Base-by-base conservation (phyloP, 2,329 filamentous ascomycete genomes). In the Botrytis medusae region DNA sequence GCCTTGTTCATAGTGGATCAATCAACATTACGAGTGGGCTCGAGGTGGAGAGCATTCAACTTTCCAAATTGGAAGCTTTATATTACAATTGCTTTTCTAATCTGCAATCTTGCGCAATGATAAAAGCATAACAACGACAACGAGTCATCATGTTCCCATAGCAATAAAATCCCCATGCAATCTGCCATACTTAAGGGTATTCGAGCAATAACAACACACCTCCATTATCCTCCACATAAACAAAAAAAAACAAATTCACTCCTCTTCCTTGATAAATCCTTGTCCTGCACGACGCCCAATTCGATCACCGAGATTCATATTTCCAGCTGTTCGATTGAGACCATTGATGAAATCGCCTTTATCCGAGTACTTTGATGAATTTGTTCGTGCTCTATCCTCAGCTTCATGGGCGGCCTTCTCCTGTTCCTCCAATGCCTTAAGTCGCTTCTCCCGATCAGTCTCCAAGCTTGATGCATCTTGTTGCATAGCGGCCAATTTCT, bases 401-500 rank as follows among this genome's bases (percentile, higher is more conserved):
- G 88, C 88, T 74, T 93, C 90, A 20, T 87, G 86, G 62, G 90
- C 87, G 29, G 84, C 84, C 67, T 87, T 86, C 77, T 97, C 93
- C 74, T 86, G 86, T 75, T 89, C 88, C 37, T 89, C 90, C 29
- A 95, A 83, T 1, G 89, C 89, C 0, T 89, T 88, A 16, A 97
- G 84, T 37, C 93, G 88, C 74, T 87, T 86, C 76, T 88, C 88
- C 46, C 94, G 90, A 77, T 92, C 90, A n/a, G 85, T 80, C 77
- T 95, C 92, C 65, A 97, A 84, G 18, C 91, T 88, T 1, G 86
- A 86, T 7, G 92, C 92, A 42, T 90, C 91, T 29, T 87, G 87
- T 80, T 93, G 91, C 92, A 94, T 94, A 14, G 89, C 90, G 25
- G 90, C 91, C 29, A 94, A 83, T 80, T 90, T 93, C 37, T 87